These are phyloP conservation scores for Fusarium illudens DNA, from an alignment of 2,329 filamentous ascomycete genomes.

Conservation along the genomic window DNA sequence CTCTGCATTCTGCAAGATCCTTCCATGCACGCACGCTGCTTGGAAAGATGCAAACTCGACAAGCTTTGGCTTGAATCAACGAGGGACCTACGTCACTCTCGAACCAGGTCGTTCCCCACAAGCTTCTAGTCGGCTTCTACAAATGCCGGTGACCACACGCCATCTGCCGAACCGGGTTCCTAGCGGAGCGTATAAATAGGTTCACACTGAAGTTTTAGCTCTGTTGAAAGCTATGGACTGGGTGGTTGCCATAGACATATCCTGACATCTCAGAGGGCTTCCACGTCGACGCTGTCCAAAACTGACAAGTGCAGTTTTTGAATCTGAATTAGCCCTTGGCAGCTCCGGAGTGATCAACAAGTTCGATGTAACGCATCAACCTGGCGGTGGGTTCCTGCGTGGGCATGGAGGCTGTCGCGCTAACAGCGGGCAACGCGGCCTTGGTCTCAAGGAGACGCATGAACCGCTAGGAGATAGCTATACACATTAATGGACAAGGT, in stretches of 20 bases:
- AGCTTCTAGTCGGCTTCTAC: slow-evolving; percentile 12
- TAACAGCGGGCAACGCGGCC: slow-evolving; percentile 61
- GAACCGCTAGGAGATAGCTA: slow-evolving; percentile 66
- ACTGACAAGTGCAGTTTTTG: slow-evolving; percentile 64
- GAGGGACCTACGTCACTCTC: not conserved
- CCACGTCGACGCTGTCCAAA: slow-evolving; percentile 56
- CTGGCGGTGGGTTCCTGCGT: slow-evolving; percentile 65
- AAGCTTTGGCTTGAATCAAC: no score
- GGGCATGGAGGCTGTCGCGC: no score
- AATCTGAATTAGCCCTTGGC: slow-evolving; percentile 62
- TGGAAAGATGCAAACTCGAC: not conserved
- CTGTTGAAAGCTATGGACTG: no score
- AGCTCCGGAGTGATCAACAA: slow-evolving; percentile 58
- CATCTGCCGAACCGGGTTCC: slow-evolving; percentile 8
- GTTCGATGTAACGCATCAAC: slow-evolving; percentile 64
- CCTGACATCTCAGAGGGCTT: slow-evolving; percentile 56
- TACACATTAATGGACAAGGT: no score
- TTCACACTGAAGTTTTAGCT: not conserved
- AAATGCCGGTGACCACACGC: not conserved
- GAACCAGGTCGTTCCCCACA: not conserved
- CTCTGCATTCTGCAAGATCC: not conserved
- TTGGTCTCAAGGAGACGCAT: slow-evolving; percentile 66
- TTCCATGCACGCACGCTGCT: not conserved
- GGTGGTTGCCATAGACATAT: no score
- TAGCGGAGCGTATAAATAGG: slow-evolving; percentile 1